Conservation (phyloP, 2,329 filamentous ascomycete genomes). For the Tolypocladium tropicale region DNA sequence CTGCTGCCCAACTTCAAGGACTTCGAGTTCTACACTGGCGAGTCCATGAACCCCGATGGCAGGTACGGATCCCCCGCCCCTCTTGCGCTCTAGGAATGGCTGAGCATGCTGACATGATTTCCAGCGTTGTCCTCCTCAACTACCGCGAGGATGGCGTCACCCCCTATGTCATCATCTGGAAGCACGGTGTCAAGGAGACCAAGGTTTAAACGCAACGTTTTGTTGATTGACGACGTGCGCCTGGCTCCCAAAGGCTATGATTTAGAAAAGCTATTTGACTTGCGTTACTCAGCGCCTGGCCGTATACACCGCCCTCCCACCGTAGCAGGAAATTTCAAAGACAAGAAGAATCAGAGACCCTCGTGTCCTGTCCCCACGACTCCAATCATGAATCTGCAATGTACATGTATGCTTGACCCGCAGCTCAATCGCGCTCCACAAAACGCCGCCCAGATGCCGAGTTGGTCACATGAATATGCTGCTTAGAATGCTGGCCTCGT, state of each 20-base stretch:
- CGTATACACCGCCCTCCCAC: conserved; percentile 5
- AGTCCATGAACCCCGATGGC: conserved; percentile 86
- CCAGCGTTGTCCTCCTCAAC: conserved; percentile 81
- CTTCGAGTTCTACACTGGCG: conserved; percentile 88
- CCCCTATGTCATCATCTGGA: conserved; percentile 86
- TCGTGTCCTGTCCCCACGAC: background rate
- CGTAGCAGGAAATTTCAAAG: conserved; percentile 5
- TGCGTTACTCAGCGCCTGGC: conserved; percentile 3
- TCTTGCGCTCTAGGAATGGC: background rate
- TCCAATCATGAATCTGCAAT: background rate
- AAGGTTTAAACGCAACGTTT: conserved; percentile 63
- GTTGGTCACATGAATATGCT: background rate
- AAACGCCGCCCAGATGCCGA: background rate
- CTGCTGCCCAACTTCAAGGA: conserved; percentile 83
- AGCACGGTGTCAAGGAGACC: conserved; percentile 78
- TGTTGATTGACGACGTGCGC: background rate
- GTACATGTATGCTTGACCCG: background rate
- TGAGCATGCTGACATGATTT: conserved; percentile 3
- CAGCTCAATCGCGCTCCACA: background rate
- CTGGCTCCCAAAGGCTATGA: conserved; percentile 3
- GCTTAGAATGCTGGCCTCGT: conserved; percentile 36
- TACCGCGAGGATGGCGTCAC: conserved; percentile 95
- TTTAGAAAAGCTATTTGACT: conserved; percentile 3
- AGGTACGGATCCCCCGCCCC: conserved; percentile 53
- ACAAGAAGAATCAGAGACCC: conserved; percentile 1